These are phyloP conservation scores for Hymenoscyphus fraxineus DNA, from an alignment of 2,329 filamentous ascomycete genomes.

Conservation along the genomic window DNA sequence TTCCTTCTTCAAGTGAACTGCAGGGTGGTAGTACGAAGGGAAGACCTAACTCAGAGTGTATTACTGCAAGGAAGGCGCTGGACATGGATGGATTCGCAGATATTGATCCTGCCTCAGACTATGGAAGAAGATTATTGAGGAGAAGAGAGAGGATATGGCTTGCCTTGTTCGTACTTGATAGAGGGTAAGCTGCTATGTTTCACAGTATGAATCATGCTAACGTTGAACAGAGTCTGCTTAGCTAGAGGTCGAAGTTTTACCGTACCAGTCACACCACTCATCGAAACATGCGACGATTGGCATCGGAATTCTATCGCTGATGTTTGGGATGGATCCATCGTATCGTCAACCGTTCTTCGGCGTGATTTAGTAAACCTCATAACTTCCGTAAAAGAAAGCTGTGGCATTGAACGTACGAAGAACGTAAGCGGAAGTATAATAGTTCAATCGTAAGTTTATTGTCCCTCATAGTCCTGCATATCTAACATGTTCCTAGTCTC, in stretches of 20 bases:
- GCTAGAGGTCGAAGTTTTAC: slow-evolving; percentile 67
- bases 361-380: slow-evolving; percentile 62
- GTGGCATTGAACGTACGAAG: slow-evolving; percentile 51
- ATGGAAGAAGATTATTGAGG: slow-evolving; percentile 58
- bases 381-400: slow-evolving; percentile 53
- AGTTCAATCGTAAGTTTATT: slow-evolving; percentile 46
- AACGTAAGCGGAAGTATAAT: slow-evolving; percentile 49
- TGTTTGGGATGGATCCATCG: slow-evolving; percentile 64
- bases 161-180: slow-evolving; percentile 67
- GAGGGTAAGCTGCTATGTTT: slow-evolving; percentile 46
- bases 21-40: slow-evolving; percentile 43
- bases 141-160: slow-evolving; percentile 68
- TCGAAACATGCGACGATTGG: slow-evolving; percentile 67
- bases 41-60: slow-evolving; percentile 62
- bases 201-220: slow-evolving; percentile 21
- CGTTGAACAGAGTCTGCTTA: slow-evolving; percentile 53
- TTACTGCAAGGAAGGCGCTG: slow-evolving; percentile 63
- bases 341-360: slow-evolving; percentile 67
- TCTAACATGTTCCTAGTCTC: slow-evolving; percentile 38
- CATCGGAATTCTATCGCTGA: slow-evolving; percentile 61
- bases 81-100: slow-evolving; percentile 65
- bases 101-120: slow-evolving; percentile 56
- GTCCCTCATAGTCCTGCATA: not conserved
- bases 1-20: slow-evolving; percentile 48
- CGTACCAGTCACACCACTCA: slow-evolving; percentile 61